Evolutionary conservation across 2,329 filamentous ascomycete genomes (phyloP).

Genomic region (Fusarium dlaminii): DNA sequence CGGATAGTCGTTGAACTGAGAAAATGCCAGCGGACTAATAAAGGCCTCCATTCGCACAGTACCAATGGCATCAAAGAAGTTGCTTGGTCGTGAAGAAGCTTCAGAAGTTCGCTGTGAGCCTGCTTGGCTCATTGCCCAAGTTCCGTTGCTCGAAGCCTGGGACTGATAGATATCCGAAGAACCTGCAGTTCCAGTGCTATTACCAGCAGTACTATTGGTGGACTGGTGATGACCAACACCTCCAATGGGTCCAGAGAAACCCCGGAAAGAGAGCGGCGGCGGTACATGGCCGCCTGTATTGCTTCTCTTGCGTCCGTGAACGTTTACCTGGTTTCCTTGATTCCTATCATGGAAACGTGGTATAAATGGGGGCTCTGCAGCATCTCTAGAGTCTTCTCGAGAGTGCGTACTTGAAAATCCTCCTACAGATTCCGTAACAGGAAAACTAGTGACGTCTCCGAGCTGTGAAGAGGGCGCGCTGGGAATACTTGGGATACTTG

Average conservation of each 20-base stretch:
- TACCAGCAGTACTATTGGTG: slow-evolving; percentile 66
- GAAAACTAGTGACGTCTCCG: slow-evolving; percentile 50
- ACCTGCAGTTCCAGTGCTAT: slow-evolving; percentile 65
- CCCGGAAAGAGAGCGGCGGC: slow-evolving; percentile 78
- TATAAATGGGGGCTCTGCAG: slow-evolving; percentile 77
- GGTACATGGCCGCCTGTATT: slow-evolving; percentile 82
- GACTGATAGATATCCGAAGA: slow-evolving; percentile 71
- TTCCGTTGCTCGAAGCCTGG: slow-evolving; percentile 56
- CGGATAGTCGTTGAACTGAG: slow-evolving; percentile 57
- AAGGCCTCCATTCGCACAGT: slow-evolving; percentile 98
- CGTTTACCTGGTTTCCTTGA: slow-evolving; percentile 55
- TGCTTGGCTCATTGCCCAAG: slow-evolving; percentile 57
- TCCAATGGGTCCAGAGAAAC: slow-evolving; percentile 71
- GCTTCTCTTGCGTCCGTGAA: slow-evolving; percentile 86
- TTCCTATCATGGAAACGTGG: slow-evolving; percentile 73
- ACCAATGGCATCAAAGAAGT: slow-evolving; percentile 88
- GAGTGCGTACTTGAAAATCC: slow-evolving; percentile 49
- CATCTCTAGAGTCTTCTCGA: slow-evolving; percentile 63
- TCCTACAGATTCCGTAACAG: slow-evolving; percentile 53
- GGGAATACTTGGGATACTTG: slow-evolving; percentile 58
- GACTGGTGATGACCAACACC: slow-evolving; percentile 56
- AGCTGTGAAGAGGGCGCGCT: slow-evolving; percentile 50
- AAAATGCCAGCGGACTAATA: slow-evolving; percentile 71
- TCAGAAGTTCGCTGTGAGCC: slow-evolving; percentile 64
- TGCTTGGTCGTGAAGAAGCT: slow-evolving; percentile 61